These are phyloP conservation scores for Cyberlindnera petersonii DNA, from an alignment of 805 yeast genomes.

Conservation along the genomic window DNA sequence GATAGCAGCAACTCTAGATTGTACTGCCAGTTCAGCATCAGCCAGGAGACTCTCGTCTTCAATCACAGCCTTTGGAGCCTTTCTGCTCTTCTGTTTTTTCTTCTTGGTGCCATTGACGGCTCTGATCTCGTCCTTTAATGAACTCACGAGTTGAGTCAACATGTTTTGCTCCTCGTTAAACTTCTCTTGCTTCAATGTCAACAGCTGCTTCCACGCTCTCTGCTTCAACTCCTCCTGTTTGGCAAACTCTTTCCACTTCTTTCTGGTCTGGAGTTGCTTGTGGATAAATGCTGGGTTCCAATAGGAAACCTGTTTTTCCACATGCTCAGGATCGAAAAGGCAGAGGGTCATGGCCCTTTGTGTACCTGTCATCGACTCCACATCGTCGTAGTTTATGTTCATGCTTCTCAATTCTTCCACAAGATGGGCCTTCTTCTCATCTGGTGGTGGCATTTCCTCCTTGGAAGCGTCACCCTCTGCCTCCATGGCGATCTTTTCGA, in stretches of 20 bases:
- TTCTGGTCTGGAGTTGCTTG: conserved; percentile 40
- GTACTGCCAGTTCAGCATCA: neutral
- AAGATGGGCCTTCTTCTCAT: no score
- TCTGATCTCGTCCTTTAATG: conserved; percentile 20
- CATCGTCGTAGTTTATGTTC: conserved; percentile 25
- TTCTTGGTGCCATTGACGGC: neutral
- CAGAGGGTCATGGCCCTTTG: conserved; percentile 37
- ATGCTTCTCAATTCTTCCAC: neutral
- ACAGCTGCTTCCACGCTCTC: conserved; percentile 56
- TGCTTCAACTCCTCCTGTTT: conserved; percentile 50
- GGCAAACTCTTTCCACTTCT: conserved; percentile 40
- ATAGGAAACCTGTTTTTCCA: conserved; percentile 39
- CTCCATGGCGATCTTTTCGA: conserved; percentile 13
- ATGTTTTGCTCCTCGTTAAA: conserved; percentile 36
- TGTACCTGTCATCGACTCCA: conserved; percentile 32
- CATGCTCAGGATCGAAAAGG: conserved; percentile 31
- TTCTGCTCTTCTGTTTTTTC: neutral
- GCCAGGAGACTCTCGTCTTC: neutral
- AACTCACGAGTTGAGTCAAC: conserved; percentile 41
- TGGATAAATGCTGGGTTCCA: conserved; percentile 46
- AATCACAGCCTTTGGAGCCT: neutral
- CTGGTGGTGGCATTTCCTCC: no score
- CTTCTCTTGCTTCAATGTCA: conserved; percentile 50
- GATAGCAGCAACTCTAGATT: no score
- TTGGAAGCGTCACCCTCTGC: no score